Evolutionary conservation across 2,329 filamentous ascomycete genomes (phyloP).

Genomic region (Fusarium foetens): DNA sequence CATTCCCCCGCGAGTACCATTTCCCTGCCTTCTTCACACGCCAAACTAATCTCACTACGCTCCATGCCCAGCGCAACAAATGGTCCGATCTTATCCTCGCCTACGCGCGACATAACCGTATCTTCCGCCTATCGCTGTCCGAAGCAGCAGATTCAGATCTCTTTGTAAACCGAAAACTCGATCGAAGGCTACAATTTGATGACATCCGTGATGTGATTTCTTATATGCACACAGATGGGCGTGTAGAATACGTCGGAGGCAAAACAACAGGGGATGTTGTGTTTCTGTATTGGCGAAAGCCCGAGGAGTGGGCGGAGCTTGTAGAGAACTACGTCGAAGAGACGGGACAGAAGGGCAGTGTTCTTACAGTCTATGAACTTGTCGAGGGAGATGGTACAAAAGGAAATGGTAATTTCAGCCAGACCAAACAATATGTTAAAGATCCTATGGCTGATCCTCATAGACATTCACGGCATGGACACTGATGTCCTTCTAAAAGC

Average conservation of each 20-base stretch:
- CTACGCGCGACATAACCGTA: constrained; percentile 81
- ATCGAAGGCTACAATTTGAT: constrained; percentile 59
- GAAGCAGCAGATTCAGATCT: constrained; percentile 64
- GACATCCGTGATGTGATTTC: constrained; percentile 69
- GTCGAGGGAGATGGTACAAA: constrained; percentile 83
- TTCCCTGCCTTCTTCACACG: constrained; percentile 89
- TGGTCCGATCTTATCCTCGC: constrained; percentile 88
- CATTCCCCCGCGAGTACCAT: constrained; percentile 72
- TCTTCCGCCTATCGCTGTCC: constrained; percentile 78
- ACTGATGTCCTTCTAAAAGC: constrained; percentile 81
- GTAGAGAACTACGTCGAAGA: constrained; percentile 85
- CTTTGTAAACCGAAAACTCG: constrained; percentile 67
- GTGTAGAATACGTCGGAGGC: constrained; percentile 71
- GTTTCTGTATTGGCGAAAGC: constrained; percentile 86
- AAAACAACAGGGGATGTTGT: constrained; percentile 58
- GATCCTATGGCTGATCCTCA: constrained; percentile 11
- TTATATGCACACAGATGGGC: constrained; percentile 67
- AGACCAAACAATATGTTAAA: background rate
- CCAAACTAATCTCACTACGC: constrained; percentile 78
- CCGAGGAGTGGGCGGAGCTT: constrained; percentile 88
- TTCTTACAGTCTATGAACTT: constrained; percentile 93
- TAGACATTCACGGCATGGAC: constrained; percentile 91
- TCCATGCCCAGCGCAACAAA: constrained; percentile 79
- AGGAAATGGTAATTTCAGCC: constrained; percentile 66
- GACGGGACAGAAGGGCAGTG: constrained; percentile 87